Evolutionary conservation across 164 flowering plant species (phyloP).

Genomic region (Euptelea pleiosperma): DNA sequence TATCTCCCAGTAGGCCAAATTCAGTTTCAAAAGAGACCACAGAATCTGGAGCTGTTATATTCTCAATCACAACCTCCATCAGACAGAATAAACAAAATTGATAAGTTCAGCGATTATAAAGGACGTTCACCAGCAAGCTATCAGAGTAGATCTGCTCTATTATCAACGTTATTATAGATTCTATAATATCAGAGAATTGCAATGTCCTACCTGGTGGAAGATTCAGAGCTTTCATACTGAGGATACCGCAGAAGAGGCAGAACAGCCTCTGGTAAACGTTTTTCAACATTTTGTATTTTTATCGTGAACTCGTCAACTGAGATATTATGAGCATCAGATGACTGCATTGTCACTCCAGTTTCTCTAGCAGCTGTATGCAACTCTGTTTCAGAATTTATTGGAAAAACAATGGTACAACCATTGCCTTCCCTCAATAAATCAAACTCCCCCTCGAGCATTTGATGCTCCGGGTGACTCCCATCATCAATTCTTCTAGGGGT

Average conservation of each 20-base stretch:
- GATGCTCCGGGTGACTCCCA: constrained; percentile 29
- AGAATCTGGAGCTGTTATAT: too few species aligned
- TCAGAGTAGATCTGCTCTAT: background rate
- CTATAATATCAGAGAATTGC: constrained; percentile 3
- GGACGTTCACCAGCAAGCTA: background rate
- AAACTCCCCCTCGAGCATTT: constrained; percentile 28
- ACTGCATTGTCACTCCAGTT: constrained; percentile 23
- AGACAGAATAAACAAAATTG: too few species aligned
- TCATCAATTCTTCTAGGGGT: constrained; percentile 25
- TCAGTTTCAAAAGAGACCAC: background rate
- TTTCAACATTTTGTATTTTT: constrained; percentile 49
- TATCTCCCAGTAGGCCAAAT: too few species aligned
- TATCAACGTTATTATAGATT: background rate
- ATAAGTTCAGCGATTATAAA: too few species aligned
- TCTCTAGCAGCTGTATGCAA: constrained; percentile 24
- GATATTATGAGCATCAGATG: constrained; percentile 30
- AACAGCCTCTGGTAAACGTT: constrained; percentile 52
- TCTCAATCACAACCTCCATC: background rate
- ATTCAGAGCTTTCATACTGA: constrained; percentile 86
- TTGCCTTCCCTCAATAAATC: constrained; percentile 16
- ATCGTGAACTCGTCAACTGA: constrained; percentile 28
- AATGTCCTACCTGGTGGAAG: constrained; percentile 71
- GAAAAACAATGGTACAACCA: constrained; percentile 15
- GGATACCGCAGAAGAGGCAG: constrained; percentile 59
- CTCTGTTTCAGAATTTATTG: constrained; percentile 27